Evolutionary conservation across 1,284 basidiomycete species (phyloP), one percentile per base, ranked within the genome.

Genomic region (Papiliotrema terrestris): DNA sequence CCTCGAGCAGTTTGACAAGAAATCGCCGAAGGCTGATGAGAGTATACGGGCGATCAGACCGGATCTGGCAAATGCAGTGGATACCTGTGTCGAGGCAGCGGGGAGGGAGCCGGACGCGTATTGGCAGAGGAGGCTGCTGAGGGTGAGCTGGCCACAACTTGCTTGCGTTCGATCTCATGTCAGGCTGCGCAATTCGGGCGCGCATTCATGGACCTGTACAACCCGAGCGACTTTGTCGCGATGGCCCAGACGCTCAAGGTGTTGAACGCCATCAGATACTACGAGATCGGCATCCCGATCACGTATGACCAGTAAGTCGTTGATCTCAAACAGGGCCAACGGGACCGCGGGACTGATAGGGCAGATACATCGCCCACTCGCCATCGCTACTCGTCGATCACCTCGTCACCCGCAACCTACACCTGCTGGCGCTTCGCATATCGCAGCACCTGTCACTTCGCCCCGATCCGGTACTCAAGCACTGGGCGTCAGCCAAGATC

Each of bases 401-500:
- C 2, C 81, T 98, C 13, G 89, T 92, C 3, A 83, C 89, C 0
- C 86, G 93, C 14, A 91, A 92, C 61, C 82, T 93, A 58, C 94
- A 98, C 71, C 83, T 97, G 1, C 84, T 97, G 32, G 91, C 93
- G 2, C 83, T 98, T 6, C 86, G 91, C n/a, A 87, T 98, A 59
- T 93, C 93, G 1, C 82, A 84, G 9, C 91, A 86, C 75, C 82
- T 98, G 15, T 82, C 83, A 6, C 80, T 97, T 22, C 87, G 89
- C 26, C 88, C 91, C 0, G 89, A 94, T 59, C 81, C 85, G 0
- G 92, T 98, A 0, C 80, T 98, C 44, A 90, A 88, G 65, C 95
- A 98, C 71, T 98, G 96, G 96, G 94, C 96, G 0, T 86, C 86
- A 57, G 88, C 90, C 6, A 95, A 96, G 75, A 94, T 98, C 55